phyloP scores from a whole-genome alignment of 345 rosid species.

The Acer saccharum region DNA sequence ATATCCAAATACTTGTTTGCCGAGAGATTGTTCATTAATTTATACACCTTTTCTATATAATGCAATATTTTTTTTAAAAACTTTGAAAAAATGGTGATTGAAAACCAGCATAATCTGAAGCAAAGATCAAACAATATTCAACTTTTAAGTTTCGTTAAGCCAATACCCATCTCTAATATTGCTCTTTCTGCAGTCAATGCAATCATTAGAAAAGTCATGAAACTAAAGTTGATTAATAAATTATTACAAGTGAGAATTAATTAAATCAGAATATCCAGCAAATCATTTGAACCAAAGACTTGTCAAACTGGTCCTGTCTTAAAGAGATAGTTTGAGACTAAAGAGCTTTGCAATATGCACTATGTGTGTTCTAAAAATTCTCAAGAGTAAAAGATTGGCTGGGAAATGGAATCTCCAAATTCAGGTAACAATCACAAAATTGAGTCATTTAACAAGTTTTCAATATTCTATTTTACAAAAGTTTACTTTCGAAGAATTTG shows the following conservation, averaged over 20 bases:
- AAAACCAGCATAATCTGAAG: background rate
- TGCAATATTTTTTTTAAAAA: background rate
- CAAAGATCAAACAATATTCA: constrained; percentile 6
- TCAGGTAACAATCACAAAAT: background rate
- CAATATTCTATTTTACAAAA: background rate
- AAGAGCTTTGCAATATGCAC: background rate
- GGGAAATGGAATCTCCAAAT: constrained; percentile 7
- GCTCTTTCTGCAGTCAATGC: background rate
- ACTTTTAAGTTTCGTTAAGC: background rate
- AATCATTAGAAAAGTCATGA: constrained; percentile 2
- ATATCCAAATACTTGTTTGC: background rate
- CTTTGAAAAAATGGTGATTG: too few species aligned
- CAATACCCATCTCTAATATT: background rate
- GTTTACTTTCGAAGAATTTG: too few species aligned
- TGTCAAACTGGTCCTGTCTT: constrained; percentile 26
- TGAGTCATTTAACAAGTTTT: background rate
- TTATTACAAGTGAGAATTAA: background rate
- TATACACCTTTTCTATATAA: background rate
- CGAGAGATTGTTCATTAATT: background rate
- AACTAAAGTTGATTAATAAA: background rate
- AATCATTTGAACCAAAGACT: constrained; percentile 14
- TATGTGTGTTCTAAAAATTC: constrained; percentile 2
- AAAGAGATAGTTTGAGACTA: background rate
- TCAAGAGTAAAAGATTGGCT: constrained; percentile 3
- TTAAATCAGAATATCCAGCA: too few species aligned